These are phyloP conservation scores for Mycena olivaceomarginata DNA, from an alignment of 768 basidiomycete genomes.

Conservation along the genomic window DNA sequence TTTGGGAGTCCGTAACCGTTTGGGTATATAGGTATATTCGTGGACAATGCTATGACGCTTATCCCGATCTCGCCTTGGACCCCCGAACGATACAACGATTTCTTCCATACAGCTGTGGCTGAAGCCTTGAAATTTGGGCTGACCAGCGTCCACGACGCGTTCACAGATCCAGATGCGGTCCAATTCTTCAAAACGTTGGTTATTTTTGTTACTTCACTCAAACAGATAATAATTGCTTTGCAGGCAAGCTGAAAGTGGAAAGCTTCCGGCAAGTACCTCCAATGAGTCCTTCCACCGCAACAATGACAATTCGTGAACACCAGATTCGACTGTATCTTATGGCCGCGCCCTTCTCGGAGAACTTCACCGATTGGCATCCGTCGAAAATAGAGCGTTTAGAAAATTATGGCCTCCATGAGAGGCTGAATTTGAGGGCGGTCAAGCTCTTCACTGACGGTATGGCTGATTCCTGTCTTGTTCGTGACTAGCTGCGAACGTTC, in stretches of 20 bases:
- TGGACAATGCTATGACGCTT: slow-evolving; percentile 92
- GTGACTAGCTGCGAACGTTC: background rate
- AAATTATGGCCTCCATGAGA: slow-evolving; percentile 73
- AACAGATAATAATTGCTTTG: slow-evolving; percentile 1
- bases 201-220: slow-evolving; percentile 59
- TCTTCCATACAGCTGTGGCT: slow-evolving; percentile 76
- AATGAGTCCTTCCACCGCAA: background rate
- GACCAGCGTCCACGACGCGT: slow-evolving; percentile 93
- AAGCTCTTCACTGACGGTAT: slow-evolving; percentile 88
- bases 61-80: slow-evolving; percentile 81
- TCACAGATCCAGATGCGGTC: slow-evolving; percentile 68
- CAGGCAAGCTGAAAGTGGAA: slow-evolving; percentile 82
- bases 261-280: slow-evolving; percentile 75
- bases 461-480: slow-evolving; percentile 1
- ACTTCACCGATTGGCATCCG: slow-evolving; percentile 75
- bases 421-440: slow-evolving; percentile 77
- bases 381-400: slow-evolving; percentile 73
- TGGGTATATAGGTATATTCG: slow-evolving; percentile 73
- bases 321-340: slow-evolving; percentile 80
- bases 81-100: slow-evolving; percentile 72
- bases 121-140: slow-evolving; percentile 89
- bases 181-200: slow-evolving; percentile 80
- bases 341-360: slow-evolving; percentile 69
- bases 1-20: background rate
- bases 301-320: slow-evolving; percentile 1